These are phyloP conservation scores for Syzygium grande DNA, from an alignment of 345 rosid genomes.

Conservation along the genomic window DNA sequence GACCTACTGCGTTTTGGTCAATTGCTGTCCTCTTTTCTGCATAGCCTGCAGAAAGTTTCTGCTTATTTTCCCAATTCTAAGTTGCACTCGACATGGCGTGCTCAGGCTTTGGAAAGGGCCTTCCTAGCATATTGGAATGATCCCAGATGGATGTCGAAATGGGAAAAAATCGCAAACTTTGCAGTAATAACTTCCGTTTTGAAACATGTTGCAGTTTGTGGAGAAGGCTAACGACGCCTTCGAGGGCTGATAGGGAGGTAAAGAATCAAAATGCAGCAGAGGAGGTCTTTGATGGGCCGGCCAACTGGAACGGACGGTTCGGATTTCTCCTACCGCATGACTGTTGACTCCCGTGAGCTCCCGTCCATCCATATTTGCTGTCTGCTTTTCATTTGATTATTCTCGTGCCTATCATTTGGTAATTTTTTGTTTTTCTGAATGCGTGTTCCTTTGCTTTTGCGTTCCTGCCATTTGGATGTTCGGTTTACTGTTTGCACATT, in stretches of 20 bases:
- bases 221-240: not conserved
- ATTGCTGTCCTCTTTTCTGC: not conserved
- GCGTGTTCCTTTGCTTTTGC: not conserved
- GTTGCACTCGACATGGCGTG: not conserved
- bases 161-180: not conserved
- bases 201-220: not conserved
- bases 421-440: too few relatives aligned
- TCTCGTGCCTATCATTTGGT: not conserved
- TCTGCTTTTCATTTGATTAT: not conserved
- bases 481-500: not conserved
- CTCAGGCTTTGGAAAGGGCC: not conserved
- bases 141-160: not conserved
- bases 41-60: not conserved
- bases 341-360: constrained; percentile 71
- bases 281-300: constrained; percentile 31
- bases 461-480: not conserved
- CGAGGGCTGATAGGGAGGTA: not conserved
- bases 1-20: not conserved
- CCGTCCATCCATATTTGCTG: not conserved
- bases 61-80: not conserved
- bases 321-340: constrained; percentile 82
- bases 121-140: not conserved
- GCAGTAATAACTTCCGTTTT: not conserved
- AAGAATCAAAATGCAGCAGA: constrained; percentile 28
- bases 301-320: constrained; percentile 85